Conservation (phyloP, 352 stramenopile species). For the Elongisporangium anandrum region DNA sequence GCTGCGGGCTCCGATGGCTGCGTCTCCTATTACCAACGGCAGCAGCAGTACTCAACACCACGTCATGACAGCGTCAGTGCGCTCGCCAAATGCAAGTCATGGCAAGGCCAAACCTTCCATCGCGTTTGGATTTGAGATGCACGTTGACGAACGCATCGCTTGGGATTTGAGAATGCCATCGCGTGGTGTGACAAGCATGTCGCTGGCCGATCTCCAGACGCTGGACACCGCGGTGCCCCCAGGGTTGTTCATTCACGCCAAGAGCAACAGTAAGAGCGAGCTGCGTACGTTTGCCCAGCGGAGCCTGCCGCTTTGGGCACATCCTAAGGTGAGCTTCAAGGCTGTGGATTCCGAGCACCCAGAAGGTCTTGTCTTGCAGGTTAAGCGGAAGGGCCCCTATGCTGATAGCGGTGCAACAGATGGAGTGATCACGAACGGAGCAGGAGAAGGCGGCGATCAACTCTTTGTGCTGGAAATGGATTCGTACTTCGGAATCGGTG, state of each 20-base stretch:
- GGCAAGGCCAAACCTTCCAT: slow-evolving; percentile 43
- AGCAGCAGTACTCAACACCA: slow-evolving; percentile 7
- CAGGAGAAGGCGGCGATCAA: slow-evolving; percentile 43
- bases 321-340: slow-evolving; percentile 70
- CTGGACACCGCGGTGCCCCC: background rate
- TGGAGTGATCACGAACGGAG: background rate
- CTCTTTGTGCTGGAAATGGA: slow-evolving; percentile 86
- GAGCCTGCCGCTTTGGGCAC: slow-evolving; percentile 66
- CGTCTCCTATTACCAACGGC: background rate
- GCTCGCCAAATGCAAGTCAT: background rate
- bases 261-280: slow-evolving; percentile 44
- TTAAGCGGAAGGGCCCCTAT: slow-evolving; percentile 72
- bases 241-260: slow-evolving; percentile 8
- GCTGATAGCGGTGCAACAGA: slow-evolving; percentile 5
- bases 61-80: background rate
- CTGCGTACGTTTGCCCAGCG: slow-evolving; percentile 61
- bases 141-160: slow-evolving; percentile 50
- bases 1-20: background rate
- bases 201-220: slow-evolving; percentile 4
- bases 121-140: slow-evolving; percentile 64
- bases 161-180: slow-evolving; percentile 41
- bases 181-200: slow-evolving; percentile 24
- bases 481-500: slow-evolving; percentile 81
- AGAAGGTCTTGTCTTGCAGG: slow-evolving; percentile 49
- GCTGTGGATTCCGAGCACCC: slow-evolving; percentile 47